These are phyloP conservation scores for Claviceps sp. DNA, from an alignment of 2,329 filamentous ascomycete genomes.

Conservation along the genomic window DNA sequence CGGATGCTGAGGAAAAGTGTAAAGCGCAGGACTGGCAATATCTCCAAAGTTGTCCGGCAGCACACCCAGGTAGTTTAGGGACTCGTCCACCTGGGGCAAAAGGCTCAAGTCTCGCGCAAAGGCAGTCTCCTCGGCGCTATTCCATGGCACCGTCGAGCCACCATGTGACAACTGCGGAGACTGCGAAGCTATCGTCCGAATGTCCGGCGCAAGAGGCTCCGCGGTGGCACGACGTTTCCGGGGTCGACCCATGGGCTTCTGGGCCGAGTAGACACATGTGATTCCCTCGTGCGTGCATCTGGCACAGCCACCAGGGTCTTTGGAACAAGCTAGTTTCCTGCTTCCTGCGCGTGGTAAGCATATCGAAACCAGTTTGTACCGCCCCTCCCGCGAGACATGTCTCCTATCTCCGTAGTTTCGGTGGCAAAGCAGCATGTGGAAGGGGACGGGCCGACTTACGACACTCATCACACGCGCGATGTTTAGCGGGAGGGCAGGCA, in stretches of 20 bases:
- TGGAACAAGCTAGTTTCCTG: constrained; percentile 52
- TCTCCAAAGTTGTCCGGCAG: constrained; percentile 13
- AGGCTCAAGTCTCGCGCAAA: constrained; percentile 19
- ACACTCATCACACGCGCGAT: constrained; percentile 54
- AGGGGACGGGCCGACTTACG: constrained; percentile 29
- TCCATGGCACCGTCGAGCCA: too few relatives aligned
- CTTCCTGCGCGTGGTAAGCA: constrained; percentile 29
- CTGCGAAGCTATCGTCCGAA: too few relatives aligned
- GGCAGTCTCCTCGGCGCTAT: background rate
- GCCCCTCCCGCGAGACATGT: background rate
- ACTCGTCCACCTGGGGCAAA: constrained; percentile 15
- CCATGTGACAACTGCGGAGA: too few relatives aligned
- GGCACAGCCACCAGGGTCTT: constrained; percentile 44
- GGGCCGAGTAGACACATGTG: constrained; percentile 46
- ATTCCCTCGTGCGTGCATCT: constrained; percentile 46
- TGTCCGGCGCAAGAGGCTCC: too few relatives aligned
- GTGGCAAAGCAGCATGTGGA: background rate
- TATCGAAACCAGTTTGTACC: constrained; percentile 4
- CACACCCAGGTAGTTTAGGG: constrained; percentile 24
- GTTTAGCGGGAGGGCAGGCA: constrained; percentile 27
- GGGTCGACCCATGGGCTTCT: constrained; percentile 46
- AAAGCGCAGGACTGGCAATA: too few relatives aligned
- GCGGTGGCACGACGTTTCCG: too few relatives aligned
- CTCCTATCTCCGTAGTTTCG: background rate
- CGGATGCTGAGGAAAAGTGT: background rate